Evolutionary conservation across 2,329 filamentous ascomycete genomes (phyloP).

Genomic region (Diplodia mutila): DNA sequence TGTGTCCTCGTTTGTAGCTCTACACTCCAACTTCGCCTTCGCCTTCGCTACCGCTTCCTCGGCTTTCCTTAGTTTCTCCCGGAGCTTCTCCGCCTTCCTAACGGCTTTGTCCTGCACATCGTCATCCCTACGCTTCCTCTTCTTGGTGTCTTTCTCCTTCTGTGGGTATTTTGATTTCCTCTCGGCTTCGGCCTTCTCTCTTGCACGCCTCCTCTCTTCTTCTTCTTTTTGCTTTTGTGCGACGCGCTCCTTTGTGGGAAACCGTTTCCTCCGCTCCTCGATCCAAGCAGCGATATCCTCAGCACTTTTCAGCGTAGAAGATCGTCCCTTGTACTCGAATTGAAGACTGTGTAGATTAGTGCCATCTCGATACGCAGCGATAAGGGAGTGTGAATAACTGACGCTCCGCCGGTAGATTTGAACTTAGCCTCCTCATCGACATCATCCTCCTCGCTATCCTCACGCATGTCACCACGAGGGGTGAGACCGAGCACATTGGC

Average conservation of each 20-base stretch:
- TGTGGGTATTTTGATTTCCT: conserved; percentile 10
- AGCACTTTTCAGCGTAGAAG: conserved; percentile 56
- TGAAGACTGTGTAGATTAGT: conserved; percentile 30
- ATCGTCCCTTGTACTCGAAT: conserved; percentile 61
- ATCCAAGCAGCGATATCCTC: conserved; percentile 80
- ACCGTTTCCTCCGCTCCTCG: conserved; percentile 77
- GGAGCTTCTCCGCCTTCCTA: conserved; percentile 39
- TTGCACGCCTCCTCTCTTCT: conserved; percentile 31
- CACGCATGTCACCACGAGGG: conserved; percentile 56
- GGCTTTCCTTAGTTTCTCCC: conserved; percentile 38
- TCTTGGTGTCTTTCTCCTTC: not conserved
- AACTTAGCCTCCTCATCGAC: conserved; percentile 68
- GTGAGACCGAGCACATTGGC: conserved; percentile 73
- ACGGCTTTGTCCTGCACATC: conserved; percentile 22
- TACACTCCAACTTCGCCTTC: not conserved
- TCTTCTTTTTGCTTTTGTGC: conserved; percentile 62
- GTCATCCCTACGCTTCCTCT: conserved; percentile 15
- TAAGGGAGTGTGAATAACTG: conserved; percentile 41
- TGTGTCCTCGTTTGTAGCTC: not conserved
- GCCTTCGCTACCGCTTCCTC: conserved; percentile 29
- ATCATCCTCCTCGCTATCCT: conserved; percentile 64
- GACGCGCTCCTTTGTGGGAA: conserved; percentile 74
- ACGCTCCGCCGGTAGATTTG: conserved; percentile 56
- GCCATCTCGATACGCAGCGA: conserved; percentile 21
- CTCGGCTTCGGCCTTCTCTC: conserved; percentile 14